Evolutionary conservation across 108 stramenopile species (phyloP), one percentile per base, ranked within the genome.

Genomic region (Nitzschia putrida): DNA sequence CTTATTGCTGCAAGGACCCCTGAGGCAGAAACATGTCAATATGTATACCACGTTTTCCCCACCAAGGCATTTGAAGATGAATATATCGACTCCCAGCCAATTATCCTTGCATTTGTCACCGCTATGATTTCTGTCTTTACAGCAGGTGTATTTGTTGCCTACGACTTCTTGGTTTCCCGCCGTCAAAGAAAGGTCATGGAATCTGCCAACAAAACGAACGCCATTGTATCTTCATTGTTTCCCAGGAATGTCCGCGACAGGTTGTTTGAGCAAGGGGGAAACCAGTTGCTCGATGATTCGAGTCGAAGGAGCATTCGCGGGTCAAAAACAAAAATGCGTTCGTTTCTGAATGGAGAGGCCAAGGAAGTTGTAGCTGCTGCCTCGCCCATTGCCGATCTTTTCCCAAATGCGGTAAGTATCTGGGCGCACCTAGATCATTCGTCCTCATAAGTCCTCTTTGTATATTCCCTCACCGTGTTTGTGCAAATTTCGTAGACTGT

Each of bases 111-210:
- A 0, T 22, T 61, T 0, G 64, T 67, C 22, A 69, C 66, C 0
- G 78, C 73, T 0, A 37, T 77, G 5, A 85, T 88, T 0, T 88
- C 86, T 38, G 9, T 70, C 22, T 76, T 69, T 42, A 76, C 75
- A 0, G 21, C 54, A 10, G 1, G 26, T 12, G n/a, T 57, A 0
- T 68, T 68, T 38, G 23, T 44, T 8, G 22, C 75, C n/a, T 82
- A 78, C 53, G 81, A 82, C 44, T 34, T 49, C 1, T 34, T 71
- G 14, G 81, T 82, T 8, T 34, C 54, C 21, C 54, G 26, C 42
- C 72, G 81, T 11, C 77, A 82, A 40, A 69, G 65, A 14, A 82
- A 71, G 49, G 22, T 78, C 14, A 50, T 82, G 39, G 38, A 57
- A 23, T 49, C 41, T n/a, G 74, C 74, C 8, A 64, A 51, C 20